Conservation (phyloP, 75 land plant species). For the Chamaecyparis obtusa region DNA sequence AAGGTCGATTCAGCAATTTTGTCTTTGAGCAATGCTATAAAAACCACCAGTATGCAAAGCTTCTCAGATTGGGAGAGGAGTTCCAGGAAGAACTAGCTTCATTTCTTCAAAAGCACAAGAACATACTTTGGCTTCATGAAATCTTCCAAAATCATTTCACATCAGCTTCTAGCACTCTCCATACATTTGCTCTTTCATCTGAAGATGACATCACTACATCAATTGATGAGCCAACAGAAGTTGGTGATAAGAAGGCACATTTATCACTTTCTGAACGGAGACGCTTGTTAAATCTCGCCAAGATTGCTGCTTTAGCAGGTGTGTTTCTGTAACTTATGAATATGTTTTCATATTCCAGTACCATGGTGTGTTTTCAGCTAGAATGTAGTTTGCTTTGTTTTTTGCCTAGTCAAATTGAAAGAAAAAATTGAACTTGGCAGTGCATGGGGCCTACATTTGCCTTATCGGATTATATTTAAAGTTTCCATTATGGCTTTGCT, state of each 20-base stretch:
- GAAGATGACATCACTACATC: constrained; percentile 18
- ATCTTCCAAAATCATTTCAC: constrained; percentile 66
- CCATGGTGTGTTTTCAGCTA: not conserved
- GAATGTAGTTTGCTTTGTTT: not conserved
- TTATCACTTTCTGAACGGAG: constrained; percentile 54
- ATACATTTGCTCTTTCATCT: constrained; percentile 66
- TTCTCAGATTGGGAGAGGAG: constrained; percentile 94
- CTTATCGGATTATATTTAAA: not conserved
- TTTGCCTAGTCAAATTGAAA: not conserved
- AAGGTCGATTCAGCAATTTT: constrained; percentile 90
- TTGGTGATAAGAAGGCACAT: not conserved
- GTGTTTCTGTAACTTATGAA: constrained; percentile 6
- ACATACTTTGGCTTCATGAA: constrained; percentile 94
- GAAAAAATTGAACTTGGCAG: not conserved
- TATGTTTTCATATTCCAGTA: not conserved
- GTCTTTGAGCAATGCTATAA: constrained; percentile 77
- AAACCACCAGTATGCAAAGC: constrained; percentile 59
- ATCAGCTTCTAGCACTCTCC: constrained; percentile 85
- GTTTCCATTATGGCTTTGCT: not conserved
- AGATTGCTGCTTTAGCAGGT: constrained; percentile 92
- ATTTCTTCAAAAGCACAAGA: constrained; percentile 71
- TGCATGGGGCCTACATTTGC: not conserved
- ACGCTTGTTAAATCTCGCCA: constrained; percentile 75
- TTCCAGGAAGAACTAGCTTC: constrained; percentile 83
- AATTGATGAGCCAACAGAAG: constrained; percentile 11